Evolutionary conservation across 768 basidiomycete genomes (phyloP).

Genomic region (Hygrocybe coccinea): DNA sequence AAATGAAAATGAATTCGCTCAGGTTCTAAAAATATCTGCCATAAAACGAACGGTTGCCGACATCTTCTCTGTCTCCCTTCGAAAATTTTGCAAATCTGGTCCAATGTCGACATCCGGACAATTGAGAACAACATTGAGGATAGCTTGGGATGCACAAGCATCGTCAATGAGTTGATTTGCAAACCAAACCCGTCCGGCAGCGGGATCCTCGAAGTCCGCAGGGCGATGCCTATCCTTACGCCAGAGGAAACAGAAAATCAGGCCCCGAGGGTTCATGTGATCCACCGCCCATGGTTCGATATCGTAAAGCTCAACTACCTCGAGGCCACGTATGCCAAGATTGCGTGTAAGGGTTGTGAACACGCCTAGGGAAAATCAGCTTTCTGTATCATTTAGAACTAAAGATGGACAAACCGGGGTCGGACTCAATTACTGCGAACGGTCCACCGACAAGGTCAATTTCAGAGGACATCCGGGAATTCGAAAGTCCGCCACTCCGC

Average conservation of each 20-base stretch:
- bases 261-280: constrained; percentile 52
- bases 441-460: constrained; percentile 56
- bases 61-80: constrained; percentile 50
- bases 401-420: constrained; percentile 35
- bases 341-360: constrained; percentile 54
- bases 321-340: constrained; percentile 49
- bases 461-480: not conserved
- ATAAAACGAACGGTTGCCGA: constrained; percentile 46
- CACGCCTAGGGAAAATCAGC: constrained; percentile 37
- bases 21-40: not conserved
- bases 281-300: constrained; percentile 63
- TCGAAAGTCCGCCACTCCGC: too few relatives aligned
- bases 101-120: too few relatives aligned
- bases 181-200: constrained; percentile 58
- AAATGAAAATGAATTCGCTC: not conserved
- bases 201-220: constrained; percentile 47
- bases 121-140: too few relatives aligned
- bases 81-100: constrained; percentile 3
- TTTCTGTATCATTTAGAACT: not conserved
- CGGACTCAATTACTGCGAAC: constrained; percentile 58
- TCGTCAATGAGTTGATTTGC: constrained; percentile 61
- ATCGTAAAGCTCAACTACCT: constrained; percentile 56
- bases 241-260: constrained; percentile 63
- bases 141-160: too few relatives aligned
- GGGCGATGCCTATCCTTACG: constrained; percentile 43